Conservation (phyloP, 2,329 filamentous ascomycete species). For the Geosmithia flava region DNA sequence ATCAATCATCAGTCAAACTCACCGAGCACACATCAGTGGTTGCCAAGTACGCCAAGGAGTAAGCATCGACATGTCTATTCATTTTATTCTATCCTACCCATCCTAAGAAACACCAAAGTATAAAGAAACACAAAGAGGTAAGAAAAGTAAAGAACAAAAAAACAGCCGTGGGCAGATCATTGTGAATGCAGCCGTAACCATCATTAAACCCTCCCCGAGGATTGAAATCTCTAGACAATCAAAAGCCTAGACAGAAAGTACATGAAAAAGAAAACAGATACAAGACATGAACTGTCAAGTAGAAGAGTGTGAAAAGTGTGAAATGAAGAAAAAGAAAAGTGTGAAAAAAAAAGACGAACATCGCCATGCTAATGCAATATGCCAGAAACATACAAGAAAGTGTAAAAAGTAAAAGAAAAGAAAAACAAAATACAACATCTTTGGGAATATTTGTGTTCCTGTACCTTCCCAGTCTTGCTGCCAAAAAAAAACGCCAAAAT, state of each 20-base stretch:
- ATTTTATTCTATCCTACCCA: neutral
- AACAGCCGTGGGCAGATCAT: neutral
- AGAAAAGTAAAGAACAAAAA: slow-evolving; percentile 1
- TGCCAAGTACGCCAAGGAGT: too few species aligned
- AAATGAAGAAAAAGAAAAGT: neutral
- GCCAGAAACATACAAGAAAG: neutral
- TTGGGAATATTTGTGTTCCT: neutral
- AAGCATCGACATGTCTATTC: slow-evolving; percentile 2
- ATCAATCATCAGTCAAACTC: too few species aligned
- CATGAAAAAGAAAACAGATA: neutral
- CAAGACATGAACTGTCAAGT: too few species aligned
- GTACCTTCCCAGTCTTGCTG: neutral
- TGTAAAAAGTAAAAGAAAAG: neutral
- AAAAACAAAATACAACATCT: neutral
- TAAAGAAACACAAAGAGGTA: neutral
- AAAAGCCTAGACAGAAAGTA: neutral
- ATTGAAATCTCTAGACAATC: neutral
- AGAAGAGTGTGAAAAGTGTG: too few species aligned
- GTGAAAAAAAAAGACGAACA: slow-evolving; percentile 2
- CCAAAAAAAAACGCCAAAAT: neutral
- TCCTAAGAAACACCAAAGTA: neutral
- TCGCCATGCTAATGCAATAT: neutral
- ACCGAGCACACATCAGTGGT: too few species aligned
- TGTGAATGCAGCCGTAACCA: neutral
- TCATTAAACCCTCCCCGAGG: neutral